These are phyloP conservation scores for Hypoxylon crocopeplum DNA, from an alignment of 495 filamentous ascomycete genomes.

Conservation along the genomic window DNA sequence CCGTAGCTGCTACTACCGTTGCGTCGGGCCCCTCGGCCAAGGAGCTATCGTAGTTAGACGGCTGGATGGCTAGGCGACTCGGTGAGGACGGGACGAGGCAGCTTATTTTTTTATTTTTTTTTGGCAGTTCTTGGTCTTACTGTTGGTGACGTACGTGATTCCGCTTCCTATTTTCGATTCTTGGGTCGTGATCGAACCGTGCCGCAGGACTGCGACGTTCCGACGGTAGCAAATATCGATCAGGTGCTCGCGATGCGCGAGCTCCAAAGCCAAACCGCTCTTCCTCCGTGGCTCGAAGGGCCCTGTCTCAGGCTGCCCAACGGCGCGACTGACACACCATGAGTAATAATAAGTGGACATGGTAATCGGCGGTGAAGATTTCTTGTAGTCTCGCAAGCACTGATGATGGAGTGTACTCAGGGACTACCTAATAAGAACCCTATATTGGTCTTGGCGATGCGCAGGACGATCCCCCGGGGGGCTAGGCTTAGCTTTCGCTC, in stretches of 20 bases:
- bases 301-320: conserved; percentile 29
- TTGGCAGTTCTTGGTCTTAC: too few relatives aligned
- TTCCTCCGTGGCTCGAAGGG: conserved; percentile 18
- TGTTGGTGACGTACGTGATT: neutral
- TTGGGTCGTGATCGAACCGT: conserved; percentile 4
- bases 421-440: conserved; percentile 15
- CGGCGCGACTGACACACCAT: conserved; percentile 26
- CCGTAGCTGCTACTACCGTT: conserved; percentile 31
- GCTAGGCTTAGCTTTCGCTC: conserved; percentile 15
- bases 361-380: conserved; percentile 29
- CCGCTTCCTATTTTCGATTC: conserved; percentile 1
- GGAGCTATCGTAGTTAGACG: conserved; percentile 18
- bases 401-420: too few relatives aligned
- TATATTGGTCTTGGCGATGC: conserved; percentile 29
- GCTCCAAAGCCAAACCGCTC: neutral
- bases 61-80: conserved; percentile 5
- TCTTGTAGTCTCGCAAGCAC: conserved; percentile 12
- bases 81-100: too few relatives aligned
- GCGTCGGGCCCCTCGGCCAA: conserved; percentile 17
- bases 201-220: conserved; percentile 17
- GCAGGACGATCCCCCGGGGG: conserved; percentile 11
- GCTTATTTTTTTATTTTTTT: too few relatives aligned
- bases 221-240: conserved; percentile 10
- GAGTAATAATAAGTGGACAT: conserved; percentile 8
- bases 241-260: conserved; percentile 10